These are phyloP conservation scores for Neocucurbitaria cava DNA, from an alignment of 2,329 filamentous ascomycete genomes.

Conservation along the genomic window DNA sequence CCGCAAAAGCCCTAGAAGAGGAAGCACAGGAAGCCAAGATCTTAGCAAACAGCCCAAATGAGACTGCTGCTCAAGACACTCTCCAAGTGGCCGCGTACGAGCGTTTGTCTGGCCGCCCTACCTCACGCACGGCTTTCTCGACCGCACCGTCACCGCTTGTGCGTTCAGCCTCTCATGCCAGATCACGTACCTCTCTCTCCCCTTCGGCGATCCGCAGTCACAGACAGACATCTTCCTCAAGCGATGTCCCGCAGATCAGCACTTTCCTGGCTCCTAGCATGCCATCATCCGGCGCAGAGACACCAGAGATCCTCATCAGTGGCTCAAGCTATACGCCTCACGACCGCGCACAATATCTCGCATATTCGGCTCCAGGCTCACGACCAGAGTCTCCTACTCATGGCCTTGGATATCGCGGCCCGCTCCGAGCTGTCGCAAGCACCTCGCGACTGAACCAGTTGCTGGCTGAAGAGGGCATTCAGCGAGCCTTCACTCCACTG, in stretches of 20 bases:
- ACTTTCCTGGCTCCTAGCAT: constrained; percentile 1
- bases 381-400: constrained; percentile 13
- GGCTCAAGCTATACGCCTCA: constrained; percentile 25
- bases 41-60: neutral
- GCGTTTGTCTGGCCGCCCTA: neutral
- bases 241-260: neutral
- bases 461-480: neutral
- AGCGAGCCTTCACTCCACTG: neutral
- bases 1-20: neutral
- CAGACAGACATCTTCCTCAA: neutral
- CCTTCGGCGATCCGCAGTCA: neutral
- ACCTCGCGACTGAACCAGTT: constrained; percentile 10
- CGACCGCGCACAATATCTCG: constrained; percentile 26
- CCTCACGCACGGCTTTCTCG: neutral
- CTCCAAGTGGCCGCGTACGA: neutral
- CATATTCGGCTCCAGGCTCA: constrained; percentile 34
- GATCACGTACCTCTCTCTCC: constrained; percentile 1
- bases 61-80: neutral
- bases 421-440: constrained; percentile 15
- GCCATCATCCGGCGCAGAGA: neutral
- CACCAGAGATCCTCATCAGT: neutral
- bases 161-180: neutral
- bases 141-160: neutral
- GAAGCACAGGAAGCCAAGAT: neutral
- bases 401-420: neutral